Evolutionary conservation across 306 rosid species (phyloP).

Genomic region (Comarum palustre): DNA sequence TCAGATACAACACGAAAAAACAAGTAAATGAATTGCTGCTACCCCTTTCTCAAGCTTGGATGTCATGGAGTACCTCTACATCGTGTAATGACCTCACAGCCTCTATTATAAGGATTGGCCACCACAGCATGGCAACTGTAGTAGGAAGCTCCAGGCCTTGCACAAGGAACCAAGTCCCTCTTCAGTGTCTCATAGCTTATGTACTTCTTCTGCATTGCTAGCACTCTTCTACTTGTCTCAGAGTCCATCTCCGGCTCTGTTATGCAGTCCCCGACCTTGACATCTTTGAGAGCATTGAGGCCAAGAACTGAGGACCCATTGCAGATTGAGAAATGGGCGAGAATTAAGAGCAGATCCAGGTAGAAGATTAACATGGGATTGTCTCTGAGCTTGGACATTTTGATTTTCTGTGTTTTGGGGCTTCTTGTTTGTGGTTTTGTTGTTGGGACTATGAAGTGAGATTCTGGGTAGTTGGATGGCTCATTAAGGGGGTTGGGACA

Average conservation of each 20-base stretch:
- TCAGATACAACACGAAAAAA: conserved; percentile 13
- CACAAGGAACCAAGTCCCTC: conserved; percentile 84
- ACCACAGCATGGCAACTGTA: conserved; percentile 66
- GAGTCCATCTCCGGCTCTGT: conserved; percentile 58
- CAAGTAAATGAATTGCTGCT: not conserved
- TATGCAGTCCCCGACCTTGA: conserved; percentile 52
- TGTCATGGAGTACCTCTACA: conserved; percentile 60
- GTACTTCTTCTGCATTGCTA: conserved; percentile 68
- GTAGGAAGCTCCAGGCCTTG: conserved; percentile 75
- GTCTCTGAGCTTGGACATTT: conserved; percentile 46
- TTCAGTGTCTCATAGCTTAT: conserved; percentile 86
- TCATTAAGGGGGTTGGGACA: conserved; percentile 31
- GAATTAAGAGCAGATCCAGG: conserved; percentile 42
- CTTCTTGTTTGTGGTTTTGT: conserved; percentile 2
- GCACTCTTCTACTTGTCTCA: conserved; percentile 64
- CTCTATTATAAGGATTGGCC: conserved; percentile 73
- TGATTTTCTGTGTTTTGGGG: conserved; percentile 25
- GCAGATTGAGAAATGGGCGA: conserved; percentile 41
- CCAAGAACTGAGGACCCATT: conserved; percentile 42
- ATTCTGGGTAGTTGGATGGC: conserved; percentile 38
- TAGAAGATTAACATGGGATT: conserved; percentile 24
- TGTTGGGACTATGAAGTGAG: conserved; percentile 28
- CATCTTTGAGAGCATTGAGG: conserved; percentile 47
- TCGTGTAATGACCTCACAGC: conserved; percentile 77
- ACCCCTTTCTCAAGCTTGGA: conserved; percentile 29